Percentiles rank a stretch among this genome's conserved stretches.
phyloP scores from a whole-genome alignment of 2,329 filamentous ascomycete genomes.

The Sphaceloma murrayae region DNA sequence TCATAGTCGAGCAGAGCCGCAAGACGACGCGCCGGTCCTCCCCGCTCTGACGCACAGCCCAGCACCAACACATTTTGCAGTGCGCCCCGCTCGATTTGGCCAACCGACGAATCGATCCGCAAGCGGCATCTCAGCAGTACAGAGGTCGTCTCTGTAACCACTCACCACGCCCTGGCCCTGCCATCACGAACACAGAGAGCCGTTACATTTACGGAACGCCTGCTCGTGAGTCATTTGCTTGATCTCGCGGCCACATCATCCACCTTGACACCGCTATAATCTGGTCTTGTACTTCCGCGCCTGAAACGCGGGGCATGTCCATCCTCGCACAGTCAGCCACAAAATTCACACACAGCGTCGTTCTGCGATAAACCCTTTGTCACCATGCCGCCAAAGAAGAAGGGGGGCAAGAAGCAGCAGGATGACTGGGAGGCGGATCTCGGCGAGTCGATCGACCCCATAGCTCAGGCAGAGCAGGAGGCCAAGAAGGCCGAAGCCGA shows the following conservation, averaged over 20 bases:
- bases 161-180: too few relatives aligned
- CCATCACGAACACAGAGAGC: too few relatives aligned
- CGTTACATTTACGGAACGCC: too few relatives aligned
- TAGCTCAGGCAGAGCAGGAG: slow-evolving; percentile 40
- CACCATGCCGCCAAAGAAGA: slow-evolving; percentile 89
- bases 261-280: too few relatives aligned
- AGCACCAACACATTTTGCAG: background rate
- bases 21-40: background rate
- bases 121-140: too few relatives aligned
- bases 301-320: slow-evolving; percentile 11
- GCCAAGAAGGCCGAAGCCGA: slow-evolving; percentile 39
- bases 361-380: background rate
- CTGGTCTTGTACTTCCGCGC: too few relatives aligned
- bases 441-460: slow-evolving; percentile 63
- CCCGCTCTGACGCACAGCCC: slow-evolving; percentile 7
- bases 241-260: background rate
- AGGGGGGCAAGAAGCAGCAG: slow-evolving; percentile 68
- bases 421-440: slow-evolving; percentile 95
- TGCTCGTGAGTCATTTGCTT: slow-evolving; percentile 15
- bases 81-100: background rate
- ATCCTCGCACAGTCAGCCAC: background rate
- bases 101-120: background rate
- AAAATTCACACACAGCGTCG: background rate
- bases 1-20: slow-evolving; percentile 1
- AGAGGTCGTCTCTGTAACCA: too few relatives aligned